These are phyloP conservation scores for Davidsoniella australis DNA, from an alignment of 2,329 filamentous ascomycete species.

Conservation along the genomic window DNA sequence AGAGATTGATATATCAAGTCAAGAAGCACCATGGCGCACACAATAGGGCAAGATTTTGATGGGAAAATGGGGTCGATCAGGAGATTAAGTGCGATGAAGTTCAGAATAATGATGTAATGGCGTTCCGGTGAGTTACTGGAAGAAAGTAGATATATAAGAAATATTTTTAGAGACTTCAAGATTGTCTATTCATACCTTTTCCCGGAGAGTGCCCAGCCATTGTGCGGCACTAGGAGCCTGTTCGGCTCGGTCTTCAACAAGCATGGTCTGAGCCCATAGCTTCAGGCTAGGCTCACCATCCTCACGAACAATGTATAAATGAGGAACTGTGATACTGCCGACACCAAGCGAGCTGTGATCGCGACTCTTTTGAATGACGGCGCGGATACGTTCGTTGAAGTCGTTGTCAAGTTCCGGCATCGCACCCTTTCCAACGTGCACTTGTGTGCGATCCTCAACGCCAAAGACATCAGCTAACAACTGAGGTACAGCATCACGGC, in stretches of 20 bases:
- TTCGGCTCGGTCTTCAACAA: constrained; percentile 89
- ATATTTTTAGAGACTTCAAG: not conserved
- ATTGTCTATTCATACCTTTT: constrained; percentile 53
- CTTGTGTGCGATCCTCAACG: constrained; percentile 60
- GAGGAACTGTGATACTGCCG: constrained; percentile 81
- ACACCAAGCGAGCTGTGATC: constrained; percentile 77
- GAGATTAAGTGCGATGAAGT: too few species aligned
- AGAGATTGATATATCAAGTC: too few species aligned
- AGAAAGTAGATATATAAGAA: too few species aligned
- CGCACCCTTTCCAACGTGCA: constrained; percentile 81
- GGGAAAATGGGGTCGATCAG: too few species aligned
- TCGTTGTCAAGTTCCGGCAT: constrained; percentile 84
- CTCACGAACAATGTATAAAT: constrained; percentile 84
- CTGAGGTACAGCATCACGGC: constrained; percentile 80
- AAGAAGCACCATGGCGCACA: too few species aligned
- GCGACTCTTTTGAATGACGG: constrained; percentile 78
- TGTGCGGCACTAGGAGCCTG: constrained; percentile 84
- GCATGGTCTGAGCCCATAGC: constrained; percentile 88
- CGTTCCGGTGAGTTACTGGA: too few species aligned
- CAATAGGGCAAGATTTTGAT: too few species aligned
- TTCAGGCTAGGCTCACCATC: constrained; percentile 91
- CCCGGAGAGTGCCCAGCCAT: constrained; percentile 79
- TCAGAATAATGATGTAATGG: too few species aligned
- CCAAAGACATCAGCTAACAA: constrained; percentile 83
- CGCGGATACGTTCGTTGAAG: constrained; percentile 86